phyloP scores from a whole-genome alignment of 2,329 filamentous ascomycete genomes.

The Penicillium hesseltinei region DNA sequence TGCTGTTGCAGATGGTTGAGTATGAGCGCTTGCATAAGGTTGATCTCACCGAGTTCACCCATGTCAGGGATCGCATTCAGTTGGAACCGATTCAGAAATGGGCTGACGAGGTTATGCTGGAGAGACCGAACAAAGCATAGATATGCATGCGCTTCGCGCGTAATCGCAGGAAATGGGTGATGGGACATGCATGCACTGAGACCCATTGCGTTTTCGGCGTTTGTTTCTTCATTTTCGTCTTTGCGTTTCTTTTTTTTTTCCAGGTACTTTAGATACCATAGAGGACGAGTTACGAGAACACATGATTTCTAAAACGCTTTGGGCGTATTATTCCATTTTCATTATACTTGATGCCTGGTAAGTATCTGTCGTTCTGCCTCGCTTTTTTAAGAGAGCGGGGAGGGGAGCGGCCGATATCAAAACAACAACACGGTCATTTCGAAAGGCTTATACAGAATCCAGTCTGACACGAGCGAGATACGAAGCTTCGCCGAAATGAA shows the following conservation, averaged over 20 bases:
- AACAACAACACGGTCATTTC: not conserved
- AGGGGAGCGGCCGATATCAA: not conserved
- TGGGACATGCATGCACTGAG: not conserved
- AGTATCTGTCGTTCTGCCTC: not conserved
- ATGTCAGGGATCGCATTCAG: conserved; percentile 61
- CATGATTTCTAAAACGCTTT: conserved; percentile 7
- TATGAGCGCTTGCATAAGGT: conserved; percentile 75
- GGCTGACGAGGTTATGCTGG: conserved; percentile 72
- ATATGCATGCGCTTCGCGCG: conserved; percentile 5
- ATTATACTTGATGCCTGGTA: not conserved
- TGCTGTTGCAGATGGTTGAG: conserved; percentile 92
- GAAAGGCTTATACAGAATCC: not conserved
- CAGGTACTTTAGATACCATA: conserved; percentile 19
- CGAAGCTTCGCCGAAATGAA: not conserved
- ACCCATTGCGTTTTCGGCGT: conserved; percentile 13
- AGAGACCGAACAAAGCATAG: conserved; percentile 59
- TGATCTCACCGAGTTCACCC: conserved; percentile 83
- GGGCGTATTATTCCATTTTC: not conserved
- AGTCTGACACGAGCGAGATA: not conserved
- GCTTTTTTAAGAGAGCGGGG: not conserved
- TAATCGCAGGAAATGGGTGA: not conserved
- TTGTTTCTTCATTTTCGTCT: conserved; percentile 8
- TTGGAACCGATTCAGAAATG: conserved; percentile 77
- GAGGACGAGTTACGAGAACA: conserved; percentile 15
- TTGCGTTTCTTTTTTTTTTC: not conserved